A percentile compares a stretch with the other conserved stretches of the same genome.
Evolutionary conservation across 176 grass and related monocot species (phyloP).

Genomic region (Phoenix roebelenii): DNA sequence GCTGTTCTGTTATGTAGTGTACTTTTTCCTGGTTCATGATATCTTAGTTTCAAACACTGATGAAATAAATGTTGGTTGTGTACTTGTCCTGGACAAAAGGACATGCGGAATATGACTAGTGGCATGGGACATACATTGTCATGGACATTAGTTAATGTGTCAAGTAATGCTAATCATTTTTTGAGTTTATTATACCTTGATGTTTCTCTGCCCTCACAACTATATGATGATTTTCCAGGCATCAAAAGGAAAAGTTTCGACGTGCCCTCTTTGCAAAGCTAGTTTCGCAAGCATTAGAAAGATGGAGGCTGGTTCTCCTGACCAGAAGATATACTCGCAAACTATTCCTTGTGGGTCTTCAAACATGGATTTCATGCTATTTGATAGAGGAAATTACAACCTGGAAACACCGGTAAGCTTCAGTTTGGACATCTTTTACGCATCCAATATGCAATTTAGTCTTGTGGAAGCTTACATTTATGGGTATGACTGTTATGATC

Average conservation of each 20-base stretch:
- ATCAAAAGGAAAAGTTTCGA: slow-evolving; percentile 46
- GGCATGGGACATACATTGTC: too few relatives aligned
- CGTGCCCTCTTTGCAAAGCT: slow-evolving; percentile 80
- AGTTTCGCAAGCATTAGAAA: slow-evolving; percentile 57
- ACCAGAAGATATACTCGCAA: slow-evolving; percentile 97
- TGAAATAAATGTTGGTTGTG: too few relatives aligned
- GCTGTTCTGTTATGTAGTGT: too few relatives aligned
- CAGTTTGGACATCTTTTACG: background rate
- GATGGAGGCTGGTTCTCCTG: slow-evolving; percentile 50
- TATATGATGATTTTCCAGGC: slow-evolving; percentile 27
- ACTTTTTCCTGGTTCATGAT: too few relatives aligned
- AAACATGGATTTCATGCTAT: slow-evolving; percentile 14
- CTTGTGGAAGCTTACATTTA: background rate
- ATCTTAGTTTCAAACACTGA: too few relatives aligned
- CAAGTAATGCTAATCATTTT: background rate
- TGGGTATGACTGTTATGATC: background rate
- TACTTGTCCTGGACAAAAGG: too few relatives aligned
- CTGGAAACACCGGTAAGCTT: slow-evolving; percentile 31
- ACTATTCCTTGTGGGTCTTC: slow-evolving; percentile 48
- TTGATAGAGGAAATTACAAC: slow-evolving; percentile 10
- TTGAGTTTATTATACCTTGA: background rate
- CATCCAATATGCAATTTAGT: background rate
- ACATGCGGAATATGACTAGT: too few relatives aligned
- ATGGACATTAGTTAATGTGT: too few relatives aligned
- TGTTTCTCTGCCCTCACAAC: too few relatives aligned